phyloP scores from a whole-genome alignment of 345 rosid species.

The Cochlearia excelsa region DNA sequence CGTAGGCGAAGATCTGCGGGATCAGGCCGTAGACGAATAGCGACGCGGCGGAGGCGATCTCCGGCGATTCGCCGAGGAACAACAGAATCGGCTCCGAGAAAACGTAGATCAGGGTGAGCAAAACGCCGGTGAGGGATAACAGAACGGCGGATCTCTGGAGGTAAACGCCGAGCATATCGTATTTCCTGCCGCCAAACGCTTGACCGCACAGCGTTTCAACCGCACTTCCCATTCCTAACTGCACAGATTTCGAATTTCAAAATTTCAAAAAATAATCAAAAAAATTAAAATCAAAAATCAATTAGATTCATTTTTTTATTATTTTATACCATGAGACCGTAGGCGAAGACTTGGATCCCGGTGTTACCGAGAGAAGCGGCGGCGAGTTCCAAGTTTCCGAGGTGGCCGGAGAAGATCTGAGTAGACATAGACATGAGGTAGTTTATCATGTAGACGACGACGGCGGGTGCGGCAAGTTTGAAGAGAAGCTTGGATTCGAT shows the following conservation, averaged over 20 bases:
- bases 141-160: conserved; percentile 54
- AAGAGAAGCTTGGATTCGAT: conserved; percentile 41
- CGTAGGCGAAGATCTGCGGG: conserved; percentile 60
- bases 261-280: neutral
- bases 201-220: conserved; percentile 75
- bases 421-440: conserved; percentile 54
- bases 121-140: conserved; percentile 42
- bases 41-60: conserved; percentile 51
- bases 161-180: conserved; percentile 53
- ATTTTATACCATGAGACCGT: conserved; percentile 31
- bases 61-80: conserved; percentile 46
- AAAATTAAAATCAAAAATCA: too few species aligned
- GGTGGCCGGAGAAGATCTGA: conserved; percentile 53
- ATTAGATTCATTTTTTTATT: too few species aligned
- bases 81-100: conserved; percentile 47
- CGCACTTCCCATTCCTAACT: conserved; percentile 62
- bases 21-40: conserved; percentile 51
- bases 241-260: conserved; percentile 1
- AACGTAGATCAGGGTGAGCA: conserved; percentile 40
- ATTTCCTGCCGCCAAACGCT: conserved; percentile 51
- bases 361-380: conserved; percentile 58
- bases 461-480: conserved; percentile 48
- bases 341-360: conserved; percentile 48
- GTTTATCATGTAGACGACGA: conserved; percentile 50
- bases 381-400: conserved; percentile 56